phyloP scores from a whole-genome alignment of 305 asterid species.

The Fraxinus ornus region DNA sequence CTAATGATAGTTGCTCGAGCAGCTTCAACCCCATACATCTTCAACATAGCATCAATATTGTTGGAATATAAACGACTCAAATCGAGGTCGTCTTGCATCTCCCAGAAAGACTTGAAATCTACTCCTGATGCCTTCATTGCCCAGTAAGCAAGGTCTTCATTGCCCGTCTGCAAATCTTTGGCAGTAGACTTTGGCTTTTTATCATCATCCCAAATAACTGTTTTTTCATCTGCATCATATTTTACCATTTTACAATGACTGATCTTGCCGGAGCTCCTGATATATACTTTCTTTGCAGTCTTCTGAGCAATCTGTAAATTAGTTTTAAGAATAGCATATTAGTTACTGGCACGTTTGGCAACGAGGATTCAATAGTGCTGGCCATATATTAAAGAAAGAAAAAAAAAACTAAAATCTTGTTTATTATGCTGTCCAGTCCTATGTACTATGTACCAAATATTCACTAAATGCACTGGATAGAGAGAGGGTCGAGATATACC shows the following conservation, averaged over 20 bases:
- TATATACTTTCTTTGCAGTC: slow-evolving; percentile 70
- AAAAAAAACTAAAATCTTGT: neutral
- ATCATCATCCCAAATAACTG: slow-evolving; percentile 72
- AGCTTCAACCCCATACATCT: slow-evolving; percentile 87
- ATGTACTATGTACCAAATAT: neutral
- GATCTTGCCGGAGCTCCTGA: slow-evolving; percentile 67
- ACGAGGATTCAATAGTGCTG: neutral
- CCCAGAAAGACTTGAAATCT: slow-evolving; percentile 74
- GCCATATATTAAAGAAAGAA: neutral
- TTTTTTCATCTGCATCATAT: slow-evolving; percentile 75
- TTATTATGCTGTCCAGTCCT: neutral
- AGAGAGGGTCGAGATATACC: slow-evolving; percentile 39
- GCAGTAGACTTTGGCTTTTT: slow-evolving; percentile 37
- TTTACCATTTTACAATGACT: slow-evolving; percentile 74
- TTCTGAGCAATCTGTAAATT: slow-evolving; percentile 71
- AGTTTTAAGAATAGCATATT: neutral
- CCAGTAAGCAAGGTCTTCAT: slow-evolving; percentile 56
- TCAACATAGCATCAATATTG: slow-evolving; percentile 60
- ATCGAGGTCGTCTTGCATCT: slow-evolving; percentile 71
- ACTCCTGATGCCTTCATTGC: slow-evolving; percentile 84
- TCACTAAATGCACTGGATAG: neutral
- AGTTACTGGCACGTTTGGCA: neutral
- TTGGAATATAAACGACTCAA: slow-evolving; percentile 70
- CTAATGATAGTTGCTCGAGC: slow-evolving; percentile 76
- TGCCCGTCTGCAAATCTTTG: slow-evolving; percentile 13